Evolutionary conservation across 2,329 filamentous ascomycete genomes (phyloP).

Genomic region (Penicillium sp.): DNA sequence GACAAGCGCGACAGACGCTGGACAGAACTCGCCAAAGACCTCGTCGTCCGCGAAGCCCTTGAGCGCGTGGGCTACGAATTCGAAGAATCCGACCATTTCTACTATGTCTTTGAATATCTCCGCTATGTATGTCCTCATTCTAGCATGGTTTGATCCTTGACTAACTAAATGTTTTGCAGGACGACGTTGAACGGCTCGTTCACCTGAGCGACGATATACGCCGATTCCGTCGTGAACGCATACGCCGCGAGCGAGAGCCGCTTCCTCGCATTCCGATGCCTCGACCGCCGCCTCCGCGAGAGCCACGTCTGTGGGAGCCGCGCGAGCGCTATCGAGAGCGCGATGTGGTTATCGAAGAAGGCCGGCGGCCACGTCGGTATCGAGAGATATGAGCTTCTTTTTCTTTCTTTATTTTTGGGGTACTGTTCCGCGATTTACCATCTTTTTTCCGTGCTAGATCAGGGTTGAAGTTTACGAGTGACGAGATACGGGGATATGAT

Average conservation of each 20-base stretch:
- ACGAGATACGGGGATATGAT: not conserved
- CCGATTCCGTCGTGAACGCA: conserved; percentile 56
- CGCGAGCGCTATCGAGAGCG: conserved; percentile 12
- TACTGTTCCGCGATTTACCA: not conserved
- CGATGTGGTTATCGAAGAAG: conserved; percentile 10
- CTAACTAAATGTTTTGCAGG: conserved; percentile 52
- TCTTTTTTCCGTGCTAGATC: not conserved
- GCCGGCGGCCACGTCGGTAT: conserved; percentile 8
- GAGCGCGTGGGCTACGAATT: conserved; percentile 80
- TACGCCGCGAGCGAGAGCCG: conserved; percentile 45
- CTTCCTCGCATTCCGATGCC: conserved; percentile 19
- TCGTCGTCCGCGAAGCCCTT: conserved; percentile 83
- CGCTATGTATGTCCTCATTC: conserved; percentile 64
- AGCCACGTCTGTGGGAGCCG: conserved; percentile 6
- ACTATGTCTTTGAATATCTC: conserved; percentile 89
- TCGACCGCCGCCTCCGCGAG: conserved; percentile 13
- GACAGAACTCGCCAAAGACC: conserved; percentile 95
- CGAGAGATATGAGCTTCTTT: conserved; percentile 8
- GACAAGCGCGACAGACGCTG: conserved; percentile 64
- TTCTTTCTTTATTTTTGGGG: not conserved
- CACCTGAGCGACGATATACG: conserved; percentile 80
- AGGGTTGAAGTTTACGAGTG: not conserved
- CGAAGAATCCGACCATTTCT: conserved; percentile 85
- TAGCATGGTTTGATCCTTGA: not conserved
- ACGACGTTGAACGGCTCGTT: conserved; percentile 81